These are phyloP conservation scores for Populus nigra DNA, from an alignment of 345 rosid species.

Conservation along the genomic window DNA sequence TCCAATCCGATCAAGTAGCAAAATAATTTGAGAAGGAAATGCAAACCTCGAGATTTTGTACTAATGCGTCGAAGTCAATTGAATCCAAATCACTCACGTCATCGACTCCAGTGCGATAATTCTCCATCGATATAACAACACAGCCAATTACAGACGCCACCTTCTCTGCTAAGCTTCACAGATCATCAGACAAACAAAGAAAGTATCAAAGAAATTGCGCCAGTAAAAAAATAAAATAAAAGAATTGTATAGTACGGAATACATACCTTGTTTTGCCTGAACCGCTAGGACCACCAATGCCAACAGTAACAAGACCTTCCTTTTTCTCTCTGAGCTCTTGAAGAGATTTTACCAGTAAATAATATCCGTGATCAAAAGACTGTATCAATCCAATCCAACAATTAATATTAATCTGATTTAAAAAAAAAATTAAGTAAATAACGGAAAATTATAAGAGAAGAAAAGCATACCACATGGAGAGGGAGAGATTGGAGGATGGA, in stretches of 20 bases:
- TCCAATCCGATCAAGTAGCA: neutral
- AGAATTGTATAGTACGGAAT: neutral
- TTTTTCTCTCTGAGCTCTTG: slow-evolving; percentile 97
- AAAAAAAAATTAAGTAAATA: neutral
- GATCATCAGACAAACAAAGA: slow-evolving; percentile 29
- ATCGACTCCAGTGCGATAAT: slow-evolving; percentile 72
- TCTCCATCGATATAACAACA: slow-evolving; percentile 94
- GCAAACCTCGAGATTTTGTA: slow-evolving; percentile 78
- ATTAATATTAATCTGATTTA: neutral
- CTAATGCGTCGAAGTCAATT: slow-evolving; percentile 80
- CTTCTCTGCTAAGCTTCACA: slow-evolving; percentile 93
- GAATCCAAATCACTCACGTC: slow-evolving; percentile 87
- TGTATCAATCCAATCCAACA: slow-evolving; percentile 34
- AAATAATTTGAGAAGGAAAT: slow-evolving; percentile 1
- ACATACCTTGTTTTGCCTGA: slow-evolving; percentile 86
- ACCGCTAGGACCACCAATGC: slow-evolving; percentile 98
- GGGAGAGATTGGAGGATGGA: slow-evolving; percentile 94
- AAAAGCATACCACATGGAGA: slow-evolving; percentile 70
- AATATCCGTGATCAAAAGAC: slow-evolving; percentile 93
- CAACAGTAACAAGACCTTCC: slow-evolving; percentile 82
- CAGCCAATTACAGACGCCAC: slow-evolving; percentile 96
- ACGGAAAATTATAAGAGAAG: neutral
- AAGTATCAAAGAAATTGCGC: neutral
- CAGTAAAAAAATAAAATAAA: neutral
- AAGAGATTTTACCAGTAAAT: slow-evolving; percentile 80